Evolutionary conservation across 345 rosid genomes (phyloP).

Genomic region (Barbarea vulgaris): DNA sequence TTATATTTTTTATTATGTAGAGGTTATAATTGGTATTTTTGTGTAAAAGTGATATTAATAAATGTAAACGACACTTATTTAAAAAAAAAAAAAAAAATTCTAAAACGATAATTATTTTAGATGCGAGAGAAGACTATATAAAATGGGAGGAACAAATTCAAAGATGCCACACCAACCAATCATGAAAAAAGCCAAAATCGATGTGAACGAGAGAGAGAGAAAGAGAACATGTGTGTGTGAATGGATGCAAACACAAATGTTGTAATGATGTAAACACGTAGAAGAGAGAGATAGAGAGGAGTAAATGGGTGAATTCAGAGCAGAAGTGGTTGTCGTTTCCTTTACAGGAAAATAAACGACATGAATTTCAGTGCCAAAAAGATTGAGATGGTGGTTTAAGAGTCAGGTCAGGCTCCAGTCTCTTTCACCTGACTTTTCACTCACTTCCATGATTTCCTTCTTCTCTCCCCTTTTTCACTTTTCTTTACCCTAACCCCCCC

Average conservation of each 20-base stretch:
- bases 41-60: too few relatives aligned
- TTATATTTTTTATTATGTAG: too few relatives aligned
- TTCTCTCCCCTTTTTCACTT: constrained; percentile 4
- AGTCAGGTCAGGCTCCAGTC: constrained; percentile 32
- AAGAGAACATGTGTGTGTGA: not conserved
- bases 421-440: constrained; percentile 34
- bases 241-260: not conserved
- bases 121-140: too few relatives aligned
- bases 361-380: constrained; percentile 43
- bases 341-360: constrained; percentile 31
- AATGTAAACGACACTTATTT: too few relatives aligned
- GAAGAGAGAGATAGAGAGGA: constrained; percentile 9
- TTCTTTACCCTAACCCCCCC: too few relatives aligned
- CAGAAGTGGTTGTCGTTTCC: constrained; percentile 41
- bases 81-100: too few relatives aligned
- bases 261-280: constrained; percentile 21
- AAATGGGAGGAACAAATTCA: constrained; percentile 32
- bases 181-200: constrained; percentile 27
- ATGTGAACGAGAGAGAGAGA: constrained; percentile 10
- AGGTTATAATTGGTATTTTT: too few relatives aligned
- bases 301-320: constrained; percentile 34
- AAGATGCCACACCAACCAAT: constrained; percentile 35
- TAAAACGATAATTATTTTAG: too few relatives aligned
- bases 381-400: constrained; percentile 39
- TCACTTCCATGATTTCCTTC: constrained; percentile 36